Evolutionary conservation across 208 protist genomes (phyloP), one percentile per base, ranked within the genome.

Genomic region (Acanthamoeba lenticulata): DNA sequence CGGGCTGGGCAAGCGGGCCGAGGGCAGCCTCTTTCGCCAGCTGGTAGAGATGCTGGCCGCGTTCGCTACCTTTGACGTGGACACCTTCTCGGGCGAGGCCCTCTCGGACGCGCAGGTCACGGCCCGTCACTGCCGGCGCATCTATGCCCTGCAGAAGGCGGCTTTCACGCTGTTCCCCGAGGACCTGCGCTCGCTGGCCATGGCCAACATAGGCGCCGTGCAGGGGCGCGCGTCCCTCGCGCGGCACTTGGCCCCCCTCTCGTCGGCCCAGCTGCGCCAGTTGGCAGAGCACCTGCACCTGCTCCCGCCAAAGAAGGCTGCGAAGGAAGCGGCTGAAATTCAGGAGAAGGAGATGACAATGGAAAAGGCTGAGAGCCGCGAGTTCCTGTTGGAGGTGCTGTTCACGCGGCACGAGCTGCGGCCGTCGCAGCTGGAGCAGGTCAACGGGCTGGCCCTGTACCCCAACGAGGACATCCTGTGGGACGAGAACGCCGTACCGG

Each of bases 11-110:
- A 36, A 27, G 67, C 69, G n/a, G 60, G 42, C 17, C 36, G 60
- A 55, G 34, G 13, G n/a, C 83, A 95, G 90, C 27, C 81, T 98
- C 5, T 98, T 98, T 57, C 45, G 29, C 29, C 94, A 97, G 92
- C 92, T 97, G 36, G 65, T 98, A 2, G 95, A 97, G 6, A 92
- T 97, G 9, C 81, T 97, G 2, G 49, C 97, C 44, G 97, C 97
- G 65, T 98, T 98, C 91, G 52, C 94, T 40, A 72, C 93, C 47
- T 98, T 98, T 81, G 96, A 97, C 29, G 97, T 99, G 57, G 90
- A 98, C 95, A 96, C 98, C 52, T 94, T 95, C 55, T 98, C 95
- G 40, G 98, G 98, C 24, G 69, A 83, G 40, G 88, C 96, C 17
- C 77, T 98, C 17, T 67, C 94, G 9, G 94, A 95, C 7, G 94